phyloP scores from a whole-genome alignment of 78 protist species.

The Bodo saltans region DNA sequence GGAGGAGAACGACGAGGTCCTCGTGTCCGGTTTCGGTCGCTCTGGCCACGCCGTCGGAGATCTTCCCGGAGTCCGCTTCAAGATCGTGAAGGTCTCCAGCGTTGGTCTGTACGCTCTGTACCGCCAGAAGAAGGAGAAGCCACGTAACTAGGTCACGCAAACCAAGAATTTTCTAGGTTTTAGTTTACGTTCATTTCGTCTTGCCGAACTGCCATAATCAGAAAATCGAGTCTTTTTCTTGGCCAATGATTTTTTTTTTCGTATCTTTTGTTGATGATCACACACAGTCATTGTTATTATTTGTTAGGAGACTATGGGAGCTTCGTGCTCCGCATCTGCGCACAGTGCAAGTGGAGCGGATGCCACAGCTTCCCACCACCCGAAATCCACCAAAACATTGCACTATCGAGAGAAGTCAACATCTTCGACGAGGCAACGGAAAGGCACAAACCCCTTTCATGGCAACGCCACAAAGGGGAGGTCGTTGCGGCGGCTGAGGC shows the following conservation, averaged over 20 bases:
- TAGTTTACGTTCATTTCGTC: background rate
- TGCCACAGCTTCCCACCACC: too few species aligned
- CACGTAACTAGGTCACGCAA: slow-evolving; percentile 22
- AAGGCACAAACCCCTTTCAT: too few species aligned
- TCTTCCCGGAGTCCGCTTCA: slow-evolving; percentile 99
- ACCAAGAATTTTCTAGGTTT: background rate
- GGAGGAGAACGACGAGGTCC: slow-evolving; percentile 99
- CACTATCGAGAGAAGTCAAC: too few species aligned
- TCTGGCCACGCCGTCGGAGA: slow-evolving; percentile 99
- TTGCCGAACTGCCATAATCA: too few species aligned
- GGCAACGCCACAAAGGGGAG: too few species aligned
- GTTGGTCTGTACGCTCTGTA: slow-evolving; percentile 66
- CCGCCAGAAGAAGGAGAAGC: slow-evolving; percentile 79
- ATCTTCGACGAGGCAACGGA: too few species aligned
- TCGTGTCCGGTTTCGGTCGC: slow-evolving; percentile 99
- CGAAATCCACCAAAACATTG: too few species aligned
- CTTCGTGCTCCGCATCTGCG: too few species aligned
- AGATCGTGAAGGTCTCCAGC: slow-evolving; percentile 71
- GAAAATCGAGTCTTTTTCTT: too few species aligned
- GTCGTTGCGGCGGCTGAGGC: too few species aligned
- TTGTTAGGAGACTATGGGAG: slow-evolving; percentile 81
- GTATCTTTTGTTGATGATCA: background rate
- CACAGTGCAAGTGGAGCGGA: too few species aligned
- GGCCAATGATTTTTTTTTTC: background rate
- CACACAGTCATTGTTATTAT: slow-evolving; percentile 46